Percentiles rank a stretch among this genome's conserved stretches.
Evolutionary conservation across 164 flowering plant species (phyloP).

Genomic region (Vitis amurensis): DNA sequence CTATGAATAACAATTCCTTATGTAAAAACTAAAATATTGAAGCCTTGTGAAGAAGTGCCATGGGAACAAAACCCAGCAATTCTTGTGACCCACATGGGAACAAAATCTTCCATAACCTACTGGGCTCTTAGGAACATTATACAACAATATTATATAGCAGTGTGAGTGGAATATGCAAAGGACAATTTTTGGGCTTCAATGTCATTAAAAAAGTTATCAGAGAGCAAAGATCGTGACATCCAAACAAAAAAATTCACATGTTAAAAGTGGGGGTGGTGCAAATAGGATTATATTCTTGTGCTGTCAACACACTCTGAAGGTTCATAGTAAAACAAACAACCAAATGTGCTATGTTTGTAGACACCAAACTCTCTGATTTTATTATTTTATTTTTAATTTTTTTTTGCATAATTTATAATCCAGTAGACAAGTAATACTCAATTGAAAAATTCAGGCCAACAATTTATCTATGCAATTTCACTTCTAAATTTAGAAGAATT

Average conservation of each 20-base stretch:
- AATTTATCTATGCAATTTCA: background rate
- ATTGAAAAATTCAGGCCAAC: background rate
- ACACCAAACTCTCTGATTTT: background rate
- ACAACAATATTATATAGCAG: background rate
- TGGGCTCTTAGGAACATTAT: background rate
- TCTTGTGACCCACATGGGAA: background rate
- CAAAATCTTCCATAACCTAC: background rate
- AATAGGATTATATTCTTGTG: background rate
- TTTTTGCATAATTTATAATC: background rate
- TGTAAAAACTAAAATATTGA: too few species aligned
- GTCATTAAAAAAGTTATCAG: background rate
- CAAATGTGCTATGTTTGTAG: background rate
- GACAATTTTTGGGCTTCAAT: background rate
- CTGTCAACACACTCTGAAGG: background rate
- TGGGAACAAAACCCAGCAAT: background rate
- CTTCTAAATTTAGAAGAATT: too few species aligned
- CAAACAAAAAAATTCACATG: background rate
- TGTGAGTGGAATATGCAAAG: background rate
- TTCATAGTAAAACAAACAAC: background rate
- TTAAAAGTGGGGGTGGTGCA: background rate
- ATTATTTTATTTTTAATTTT: too few species aligned
- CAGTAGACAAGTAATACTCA: constrained; percentile 1
- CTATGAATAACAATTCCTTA: too few species aligned
- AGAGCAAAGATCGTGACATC: background rate
- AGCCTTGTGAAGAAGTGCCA: background rate